Percentiles rank a stretch among this genome's conserved stretches.
phyloP scores from a whole-genome alignment of 345 rosid species.

The Physaria fendleri region DNA sequence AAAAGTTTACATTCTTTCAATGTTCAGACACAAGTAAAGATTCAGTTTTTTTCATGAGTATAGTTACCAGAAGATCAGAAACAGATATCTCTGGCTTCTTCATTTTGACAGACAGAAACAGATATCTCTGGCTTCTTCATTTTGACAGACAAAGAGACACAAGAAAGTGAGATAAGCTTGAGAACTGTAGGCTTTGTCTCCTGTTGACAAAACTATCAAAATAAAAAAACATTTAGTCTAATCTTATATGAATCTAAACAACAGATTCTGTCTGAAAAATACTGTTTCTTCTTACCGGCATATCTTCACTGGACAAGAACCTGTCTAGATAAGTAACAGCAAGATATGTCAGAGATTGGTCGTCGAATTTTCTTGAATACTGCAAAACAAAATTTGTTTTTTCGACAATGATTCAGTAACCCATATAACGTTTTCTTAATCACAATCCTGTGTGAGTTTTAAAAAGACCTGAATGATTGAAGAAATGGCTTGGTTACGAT shows the following conservation, averaged over 20 bases:
- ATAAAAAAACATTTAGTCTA: not conserved
- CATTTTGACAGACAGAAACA: no score
- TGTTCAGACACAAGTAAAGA: constrained; percentile 8
- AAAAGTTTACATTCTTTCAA: no score
- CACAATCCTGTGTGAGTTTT: no score
- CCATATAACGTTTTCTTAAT: no score
- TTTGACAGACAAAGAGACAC: constrained; percentile 67
- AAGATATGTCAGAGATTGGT: constrained; percentile 52
- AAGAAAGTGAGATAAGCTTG: constrained; percentile 59
- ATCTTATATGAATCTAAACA: no score
- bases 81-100: constrained; percentile 39
- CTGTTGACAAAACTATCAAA: constrained; percentile 16
- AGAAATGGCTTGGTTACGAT: constrained; percentile 43
- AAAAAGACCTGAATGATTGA: constrained; percentile 40
- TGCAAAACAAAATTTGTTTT: not conserved
- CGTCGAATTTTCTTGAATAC: constrained; percentile 32
- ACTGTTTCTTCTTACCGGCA: constrained; percentile 49
- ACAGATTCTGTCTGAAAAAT: no score
- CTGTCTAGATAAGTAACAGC: constrained; percentile 82
- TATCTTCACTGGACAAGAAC: constrained; percentile 53
- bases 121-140: no score
- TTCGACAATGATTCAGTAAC: not conserved
- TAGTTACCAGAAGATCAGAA: constrained; percentile 42
- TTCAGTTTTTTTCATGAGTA: not conserved
- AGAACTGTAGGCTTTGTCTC: constrained; percentile 52